Conservation (phyloP, 2,329 filamentous ascomycete genomes). For the Exophiala sp. region DNA sequence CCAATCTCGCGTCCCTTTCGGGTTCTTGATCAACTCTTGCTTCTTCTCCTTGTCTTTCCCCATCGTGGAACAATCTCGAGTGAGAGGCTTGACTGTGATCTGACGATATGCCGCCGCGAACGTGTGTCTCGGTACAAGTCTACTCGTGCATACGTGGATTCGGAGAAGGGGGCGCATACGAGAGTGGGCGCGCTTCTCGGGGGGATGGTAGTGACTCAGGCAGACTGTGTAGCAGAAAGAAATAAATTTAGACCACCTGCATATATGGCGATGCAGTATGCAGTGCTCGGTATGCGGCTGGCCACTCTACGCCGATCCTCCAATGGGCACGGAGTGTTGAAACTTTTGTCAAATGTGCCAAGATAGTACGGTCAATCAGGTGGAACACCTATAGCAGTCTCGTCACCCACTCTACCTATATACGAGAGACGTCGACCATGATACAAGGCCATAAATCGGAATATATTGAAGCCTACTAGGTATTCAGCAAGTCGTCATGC, state of each 20-base stretch:
- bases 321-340: too few species aligned
- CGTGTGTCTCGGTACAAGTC: not conserved
- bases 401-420: too few species aligned
- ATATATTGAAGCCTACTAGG: slow-evolving; percentile 4
- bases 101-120: not conserved
- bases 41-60: slow-evolving; percentile 27
- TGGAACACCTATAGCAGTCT: too few species aligned
- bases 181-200: not conserved
- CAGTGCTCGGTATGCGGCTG: not conserved
- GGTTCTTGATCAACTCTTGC: slow-evolving; percentile 61
- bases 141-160: not conserved
- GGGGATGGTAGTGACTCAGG: not conserved
- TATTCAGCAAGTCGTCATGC: not conserved
- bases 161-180: slow-evolving; percentile 8
- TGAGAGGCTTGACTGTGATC: not conserved
- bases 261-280: not conserved
- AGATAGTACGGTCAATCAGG: too few species aligned
- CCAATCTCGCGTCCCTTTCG: slow-evolving; percentile 89
- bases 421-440: not conserved
- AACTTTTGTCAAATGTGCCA: not conserved
- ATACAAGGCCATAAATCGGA: not conserved
- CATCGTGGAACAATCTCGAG: slow-evolving; percentile 15
- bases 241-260: slow-evolving; percentile 3
- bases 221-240: not conserved
- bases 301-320: too few species aligned